phyloP scores from a whole-genome alignment of 352 stramenopile genomes.

The Phytopythium montanum region DNA sequence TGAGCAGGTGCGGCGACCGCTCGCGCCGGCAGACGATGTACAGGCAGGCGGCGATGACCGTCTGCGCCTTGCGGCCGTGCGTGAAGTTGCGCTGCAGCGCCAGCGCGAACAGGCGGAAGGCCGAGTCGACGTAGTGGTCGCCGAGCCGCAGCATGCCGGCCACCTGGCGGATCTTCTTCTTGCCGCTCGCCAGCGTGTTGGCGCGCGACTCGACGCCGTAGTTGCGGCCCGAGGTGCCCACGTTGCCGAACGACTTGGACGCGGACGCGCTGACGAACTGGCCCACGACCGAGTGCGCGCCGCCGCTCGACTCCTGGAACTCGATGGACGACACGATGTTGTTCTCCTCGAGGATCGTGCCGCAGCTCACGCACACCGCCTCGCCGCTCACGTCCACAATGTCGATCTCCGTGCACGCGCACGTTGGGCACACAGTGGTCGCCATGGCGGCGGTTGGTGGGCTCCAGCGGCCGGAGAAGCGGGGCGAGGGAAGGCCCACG shows the following conservation, averaged over 20 bases:
- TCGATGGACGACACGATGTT: slow-evolving; percentile 97
- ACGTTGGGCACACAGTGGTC: slow-evolving; percentile 90
- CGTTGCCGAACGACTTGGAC: slow-evolving; percentile 90
- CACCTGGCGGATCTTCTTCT: slow-evolving; percentile 92
- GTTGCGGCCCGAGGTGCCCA: slow-evolving; percentile 85
- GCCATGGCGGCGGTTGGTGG: slow-evolving; percentile 25
- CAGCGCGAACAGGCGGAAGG: slow-evolving; percentile 95
- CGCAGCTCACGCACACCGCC: slow-evolving; percentile 84
- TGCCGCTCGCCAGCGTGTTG: slow-evolving; percentile 95
- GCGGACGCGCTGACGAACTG: slow-evolving; percentile 94
- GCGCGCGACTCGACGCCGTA: slow-evolving; percentile 94
- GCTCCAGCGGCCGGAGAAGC: no score
- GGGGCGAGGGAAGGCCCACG: not conserved
- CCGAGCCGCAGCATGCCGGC: slow-evolving; percentile 91
- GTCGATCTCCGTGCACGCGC: slow-evolving; percentile 94
- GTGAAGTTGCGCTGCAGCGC: slow-evolving; percentile 97
- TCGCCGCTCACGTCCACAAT: slow-evolving; percentile 90
- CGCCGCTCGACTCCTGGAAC: slow-evolving; percentile 94
- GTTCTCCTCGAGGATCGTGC: slow-evolving; percentile 97
- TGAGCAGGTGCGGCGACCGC: slow-evolving; percentile 98
- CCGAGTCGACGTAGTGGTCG: slow-evolving; percentile 95
- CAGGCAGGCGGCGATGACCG: slow-evolving; percentile 97
- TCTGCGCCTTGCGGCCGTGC: slow-evolving; percentile 92
- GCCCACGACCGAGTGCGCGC: slow-evolving; percentile 90
- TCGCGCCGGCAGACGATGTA: slow-evolving; percentile 99